Percentiles rank a stretch among this genome's conserved stretches.
phyloP scores from a whole-genome alignment of 2,329 filamentous ascomycete species.

The Monilinia laxa region DNA sequence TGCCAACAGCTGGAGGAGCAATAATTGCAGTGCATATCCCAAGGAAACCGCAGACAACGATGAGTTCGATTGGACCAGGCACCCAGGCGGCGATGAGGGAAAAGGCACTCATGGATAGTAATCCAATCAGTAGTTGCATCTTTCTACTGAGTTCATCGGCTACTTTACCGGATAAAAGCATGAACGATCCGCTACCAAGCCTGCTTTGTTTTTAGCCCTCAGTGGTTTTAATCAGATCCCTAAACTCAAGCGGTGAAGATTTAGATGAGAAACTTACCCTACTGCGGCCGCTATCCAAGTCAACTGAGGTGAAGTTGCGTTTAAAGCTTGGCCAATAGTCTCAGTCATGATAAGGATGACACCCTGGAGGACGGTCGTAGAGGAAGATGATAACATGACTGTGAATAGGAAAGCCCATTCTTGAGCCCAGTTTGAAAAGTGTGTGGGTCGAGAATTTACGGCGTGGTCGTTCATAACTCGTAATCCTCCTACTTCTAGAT shows the following conservation, averaged over 20 bases:
- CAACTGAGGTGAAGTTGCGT: conserved; percentile 64
- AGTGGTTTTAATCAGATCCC: not conserved
- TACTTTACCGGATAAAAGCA: conserved; percentile 64
- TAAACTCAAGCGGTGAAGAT: not conserved
- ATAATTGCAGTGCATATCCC: conserved; percentile 64
- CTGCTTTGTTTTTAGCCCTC: conserved; percentile 39
- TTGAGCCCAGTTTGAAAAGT: conserved; percentile 32
- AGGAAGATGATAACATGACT: conserved; percentile 65
- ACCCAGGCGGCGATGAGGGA: conserved; percentile 60
- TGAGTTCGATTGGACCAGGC: conserved; percentile 56
- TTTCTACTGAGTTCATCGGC: conserved; percentile 67
- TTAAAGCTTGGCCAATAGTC: conserved; percentile 57
- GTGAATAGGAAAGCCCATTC: conserved; percentile 37
- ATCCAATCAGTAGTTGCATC: conserved; percentile 57
- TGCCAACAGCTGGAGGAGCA: conserved; percentile 63
- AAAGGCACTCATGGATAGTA: conserved; percentile 58
- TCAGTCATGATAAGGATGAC: conserved; percentile 61
- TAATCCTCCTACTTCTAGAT: not conserved
- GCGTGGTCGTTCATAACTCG: conserved; percentile 28
- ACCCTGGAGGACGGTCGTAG: conserved; percentile 59
- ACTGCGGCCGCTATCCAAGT: conserved; percentile 67
- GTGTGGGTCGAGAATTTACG: conserved; percentile 30
- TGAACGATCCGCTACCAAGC: conserved; percentile 61
- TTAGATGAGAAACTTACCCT: conserved; percentile 43
- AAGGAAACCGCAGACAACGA: conserved; percentile 62